phyloP scores from a whole-genome alignment of 2,329 filamentous ascomycete genomes.

The Aspergillus aculeatinus region DNA sequence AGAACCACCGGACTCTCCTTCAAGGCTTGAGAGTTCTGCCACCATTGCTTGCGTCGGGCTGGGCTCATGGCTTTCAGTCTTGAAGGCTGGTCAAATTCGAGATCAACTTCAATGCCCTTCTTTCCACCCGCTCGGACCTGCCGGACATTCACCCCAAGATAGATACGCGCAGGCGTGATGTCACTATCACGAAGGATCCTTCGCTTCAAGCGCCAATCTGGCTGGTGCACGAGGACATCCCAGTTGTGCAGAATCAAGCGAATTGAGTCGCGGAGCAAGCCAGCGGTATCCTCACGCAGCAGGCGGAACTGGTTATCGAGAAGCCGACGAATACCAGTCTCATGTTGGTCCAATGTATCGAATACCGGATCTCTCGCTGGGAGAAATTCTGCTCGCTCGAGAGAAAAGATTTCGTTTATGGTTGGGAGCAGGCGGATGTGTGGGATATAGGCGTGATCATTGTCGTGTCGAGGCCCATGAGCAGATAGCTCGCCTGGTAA shows the following conservation, averaged over 20 bases:
- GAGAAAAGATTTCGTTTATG: slow-evolving; percentile 5
- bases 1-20: slow-evolving; percentile 3
- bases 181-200: slow-evolving; percentile 5
- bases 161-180: slow-evolving; percentile 9
- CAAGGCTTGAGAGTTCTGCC: slow-evolving; percentile 3
- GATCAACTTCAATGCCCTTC: slow-evolving; percentile 8
- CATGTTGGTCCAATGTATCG: background rate
- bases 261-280: slow-evolving; percentile 11
- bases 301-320: slow-evolving; percentile 15
- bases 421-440: slow-evolving; percentile 10
- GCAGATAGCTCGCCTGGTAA: slow-evolving; percentile 11
- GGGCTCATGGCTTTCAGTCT: background rate
- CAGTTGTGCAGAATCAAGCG: slow-evolving; percentile 9
- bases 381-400: slow-evolving; percentile 7
- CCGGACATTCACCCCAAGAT: slow-evolving; percentile 1
- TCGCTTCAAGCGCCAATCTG: slow-evolving; percentile 8
- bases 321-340: slow-evolving; percentile 11
- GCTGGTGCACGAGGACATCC: background rate
- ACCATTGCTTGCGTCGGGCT: slow-evolving; percentile 5
- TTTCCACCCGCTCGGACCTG: background rate
- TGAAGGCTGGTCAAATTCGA: slow-evolving; percentile 13
- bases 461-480: slow-evolving; percentile 9
- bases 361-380: background rate
- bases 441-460: slow-evolving; percentile 8
- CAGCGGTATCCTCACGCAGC: slow-evolving; percentile 14